phyloP scores from a whole-genome alignment of 495 filamentous ascomycete species.

The Jackrogersella multiformis region DNA sequence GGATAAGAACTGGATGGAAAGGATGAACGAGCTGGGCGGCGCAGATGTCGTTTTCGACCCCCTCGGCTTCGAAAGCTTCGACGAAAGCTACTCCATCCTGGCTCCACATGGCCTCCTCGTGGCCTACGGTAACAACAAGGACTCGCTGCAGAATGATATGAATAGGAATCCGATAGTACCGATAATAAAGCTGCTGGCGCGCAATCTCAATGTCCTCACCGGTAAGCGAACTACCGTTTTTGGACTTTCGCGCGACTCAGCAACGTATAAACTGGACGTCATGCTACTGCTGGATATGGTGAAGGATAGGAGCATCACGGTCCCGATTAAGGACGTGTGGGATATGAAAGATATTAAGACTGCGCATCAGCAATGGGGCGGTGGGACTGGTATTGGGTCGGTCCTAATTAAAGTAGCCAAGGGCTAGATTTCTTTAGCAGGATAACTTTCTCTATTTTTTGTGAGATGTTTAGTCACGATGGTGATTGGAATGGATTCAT shows the following conservation, averaged over 20 bases:
- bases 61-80: slow-evolving; percentile 57
- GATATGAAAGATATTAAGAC: slow-evolving; percentile 53
- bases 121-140: slow-evolving; percentile 45
- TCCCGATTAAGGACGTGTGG: slow-evolving; percentile 53
- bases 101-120: slow-evolving; percentile 31
- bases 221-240: slow-evolving; percentile 49
- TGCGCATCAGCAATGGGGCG: slow-evolving; percentile 53
- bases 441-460: neutral
- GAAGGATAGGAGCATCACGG: slow-evolving; percentile 47
- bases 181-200: slow-evolving; percentile 41
- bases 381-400: slow-evolving; percentile 48
- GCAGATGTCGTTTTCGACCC: slow-evolving; percentile 55
- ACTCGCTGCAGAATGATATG: slow-evolving; percentile 21
- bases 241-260: slow-evolving; percentile 47
- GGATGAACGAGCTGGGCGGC: slow-evolving; percentile 52
- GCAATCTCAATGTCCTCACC: slow-evolving; percentile 37
- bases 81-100: slow-evolving; percentile 55
- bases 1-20: slow-evolving; percentile 55
- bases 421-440: neutral
- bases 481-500: too few species aligned
- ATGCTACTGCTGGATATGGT: slow-evolving; percentile 47
- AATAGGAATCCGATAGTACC: slow-evolving; percentile 22
- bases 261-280: slow-evolving; percentile 45
- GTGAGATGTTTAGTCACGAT: neutral
- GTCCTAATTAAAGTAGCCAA: slow-evolving; percentile 47